A percentile compares a stretch with the other conserved stretches of the same genome.
Evolutionary conservation across 2,329 filamentous ascomycete species (phyloP).

Genomic region (Parasarocladium wereldwijsianum): DNA sequence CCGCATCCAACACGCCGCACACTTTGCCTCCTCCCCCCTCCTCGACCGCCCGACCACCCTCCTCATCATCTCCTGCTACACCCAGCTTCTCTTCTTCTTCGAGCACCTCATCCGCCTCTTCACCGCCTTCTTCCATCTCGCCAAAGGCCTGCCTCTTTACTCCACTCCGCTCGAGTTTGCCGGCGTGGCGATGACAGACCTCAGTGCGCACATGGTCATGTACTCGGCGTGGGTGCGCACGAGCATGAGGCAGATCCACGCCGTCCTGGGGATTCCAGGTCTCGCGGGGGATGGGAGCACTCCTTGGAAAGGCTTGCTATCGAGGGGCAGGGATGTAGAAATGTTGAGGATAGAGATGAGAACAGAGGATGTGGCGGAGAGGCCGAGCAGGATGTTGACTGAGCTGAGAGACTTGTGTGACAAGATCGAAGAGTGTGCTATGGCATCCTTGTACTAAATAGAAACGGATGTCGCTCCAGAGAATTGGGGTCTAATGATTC

Average conservation of each 20-base stretch:
- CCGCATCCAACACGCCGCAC: too few species aligned
- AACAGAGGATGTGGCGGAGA: slow-evolving; percentile 10
- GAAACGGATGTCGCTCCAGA: not conserved
- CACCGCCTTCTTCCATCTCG: slow-evolving; percentile 8
- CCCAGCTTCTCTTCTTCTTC: slow-evolving; percentile 12
- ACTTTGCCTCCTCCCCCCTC: too few species aligned
- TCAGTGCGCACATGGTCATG: slow-evolving; percentile 13
- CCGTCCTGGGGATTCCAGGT: slow-evolving; percentile 14
- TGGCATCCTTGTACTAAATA: too few species aligned
- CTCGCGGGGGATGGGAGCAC: slow-evolving; percentile 7
- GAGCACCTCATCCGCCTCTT: slow-evolving; percentile 11
- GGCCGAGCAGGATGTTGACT: slow-evolving; percentile 6
- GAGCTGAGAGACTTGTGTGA: slow-evolving; percentile 1
- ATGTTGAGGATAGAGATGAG: slow-evolving; percentile 14
- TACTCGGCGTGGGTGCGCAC: slow-evolving; percentile 14
- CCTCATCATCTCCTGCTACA: slow-evolving; percentile 15
- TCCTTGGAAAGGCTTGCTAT: slow-evolving; percentile 12
- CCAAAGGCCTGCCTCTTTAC: slow-evolving; percentile 6
- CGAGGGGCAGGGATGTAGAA: slow-evolving; percentile 8
- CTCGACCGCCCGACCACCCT: slow-evolving; percentile 14
- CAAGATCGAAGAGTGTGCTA: too few species aligned
- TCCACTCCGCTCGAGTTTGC: slow-evolving; percentile 12
- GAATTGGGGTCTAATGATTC: too few species aligned
- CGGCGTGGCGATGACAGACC: slow-evolving; percentile 11
- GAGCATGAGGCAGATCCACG: slow-evolving; percentile 12